Evolutionary conservation across 306 rosid species (phyloP).

Genomic region (Fragaria nilgerrensis): DNA sequence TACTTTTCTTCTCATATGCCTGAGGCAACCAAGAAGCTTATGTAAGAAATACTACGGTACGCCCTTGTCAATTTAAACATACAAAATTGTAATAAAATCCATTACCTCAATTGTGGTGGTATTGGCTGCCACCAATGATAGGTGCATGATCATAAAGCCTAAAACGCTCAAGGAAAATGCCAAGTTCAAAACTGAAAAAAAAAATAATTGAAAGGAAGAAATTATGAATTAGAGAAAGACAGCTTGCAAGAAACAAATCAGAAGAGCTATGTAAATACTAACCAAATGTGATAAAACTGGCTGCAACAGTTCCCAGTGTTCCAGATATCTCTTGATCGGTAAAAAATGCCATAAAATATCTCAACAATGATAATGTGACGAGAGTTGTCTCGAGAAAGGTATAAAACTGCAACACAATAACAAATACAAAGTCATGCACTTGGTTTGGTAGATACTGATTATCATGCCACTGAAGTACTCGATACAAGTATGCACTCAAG

Average conservation of each 20-base stretch:
- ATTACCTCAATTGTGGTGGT: conserved; percentile 78
- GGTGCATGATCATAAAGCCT: conserved; percentile 72
- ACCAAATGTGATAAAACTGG: conserved; percentile 68
- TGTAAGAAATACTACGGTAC: conserved; percentile 11
- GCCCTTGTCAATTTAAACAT: conserved; percentile 6
- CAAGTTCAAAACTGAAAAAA: conserved; percentile 60
- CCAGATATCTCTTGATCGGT: conserved; percentile 56
- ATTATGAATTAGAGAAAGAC: conserved; percentile 11
- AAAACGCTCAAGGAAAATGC: conserved; percentile 57
- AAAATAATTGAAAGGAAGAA: conserved; percentile 5
- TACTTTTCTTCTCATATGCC: conserved; percentile 60
- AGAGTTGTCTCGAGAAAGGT: conserved; percentile 68
- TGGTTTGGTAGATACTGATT: background rate
- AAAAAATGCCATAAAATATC: conserved; percentile 57
- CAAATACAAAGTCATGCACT: conserved; percentile 12
- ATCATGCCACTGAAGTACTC: background rate
- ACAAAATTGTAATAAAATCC: conserved; percentile 8
- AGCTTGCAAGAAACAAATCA: background rate
- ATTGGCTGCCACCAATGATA: conserved; percentile 51
- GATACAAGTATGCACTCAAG: background rate
- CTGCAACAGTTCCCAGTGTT: conserved; percentile 50
- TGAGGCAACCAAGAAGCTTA: conserved; percentile 31
- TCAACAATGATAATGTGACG: conserved; percentile 59
- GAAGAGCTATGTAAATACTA: conserved; percentile 29
- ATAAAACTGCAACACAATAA: conserved; percentile 54